phyloP scores from a whole-genome alignment of 2,329 filamentous ascomycete genomes.

The Plenodomus lindquistii region DNA sequence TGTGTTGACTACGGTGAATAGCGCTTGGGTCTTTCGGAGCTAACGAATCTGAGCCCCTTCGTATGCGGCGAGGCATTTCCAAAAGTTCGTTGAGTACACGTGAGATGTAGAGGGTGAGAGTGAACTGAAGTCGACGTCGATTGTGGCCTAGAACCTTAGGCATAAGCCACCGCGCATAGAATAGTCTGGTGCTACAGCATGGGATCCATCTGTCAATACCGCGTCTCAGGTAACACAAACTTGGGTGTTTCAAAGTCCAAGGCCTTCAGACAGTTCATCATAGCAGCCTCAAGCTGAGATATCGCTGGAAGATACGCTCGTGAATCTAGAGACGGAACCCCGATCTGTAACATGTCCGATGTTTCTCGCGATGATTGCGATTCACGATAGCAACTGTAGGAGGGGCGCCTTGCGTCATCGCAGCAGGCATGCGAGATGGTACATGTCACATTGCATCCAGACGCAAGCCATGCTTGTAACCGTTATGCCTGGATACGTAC shows the following conservation, averaged over 20 bases:
- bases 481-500: conserved; percentile 6
- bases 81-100: too few species aligned
- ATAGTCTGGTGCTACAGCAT: background rate
- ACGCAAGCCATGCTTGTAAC: background rate
- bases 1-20: too few species aligned
- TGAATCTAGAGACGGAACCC: background rate
- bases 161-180: background rate
- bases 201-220: background rate
- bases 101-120: background rate
- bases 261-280: background rate
- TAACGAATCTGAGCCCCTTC: too few species aligned
- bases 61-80: too few species aligned
- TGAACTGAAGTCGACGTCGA: background rate
- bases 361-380: background rate
- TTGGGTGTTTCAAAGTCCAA: background rate
- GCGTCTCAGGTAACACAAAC: background rate
- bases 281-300: background rate
- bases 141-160: background rate
- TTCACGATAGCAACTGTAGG: background rate
- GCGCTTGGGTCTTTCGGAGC: too few species aligned
- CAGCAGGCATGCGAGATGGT: background rate
- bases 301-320: background rate
- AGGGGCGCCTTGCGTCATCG: background rate
- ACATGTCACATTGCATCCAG: background rate
- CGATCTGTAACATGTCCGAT: background rate